A percentile compares a stretch with the other conserved stretches of the same genome.
Evolutionary conservation across 2,329 filamentous ascomycete genomes (phyloP).

Genomic region (Xylaria sp.): DNA sequence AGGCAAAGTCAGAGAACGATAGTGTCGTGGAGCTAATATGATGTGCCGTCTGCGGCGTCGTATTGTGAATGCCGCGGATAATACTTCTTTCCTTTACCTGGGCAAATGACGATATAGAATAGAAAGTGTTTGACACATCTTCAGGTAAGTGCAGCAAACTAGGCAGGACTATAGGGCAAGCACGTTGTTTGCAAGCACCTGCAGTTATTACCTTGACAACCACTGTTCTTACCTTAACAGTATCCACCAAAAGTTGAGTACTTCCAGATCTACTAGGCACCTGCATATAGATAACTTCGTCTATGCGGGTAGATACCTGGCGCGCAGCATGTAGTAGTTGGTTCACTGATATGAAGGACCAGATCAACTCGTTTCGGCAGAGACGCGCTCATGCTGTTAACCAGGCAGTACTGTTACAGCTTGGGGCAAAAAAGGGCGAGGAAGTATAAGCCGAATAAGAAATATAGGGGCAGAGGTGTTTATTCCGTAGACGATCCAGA

Average conservation of each 20-base stretch:
- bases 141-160: background rate
- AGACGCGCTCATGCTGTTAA: background rate
- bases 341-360: background rate
- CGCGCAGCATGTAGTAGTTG: background rate
- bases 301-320: background rate
- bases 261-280: background rate
- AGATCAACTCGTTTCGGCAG: background rate
- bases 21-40: background rate
- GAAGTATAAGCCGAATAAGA: background rate
- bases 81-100: background rate
- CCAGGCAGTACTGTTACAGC: too few species aligned
- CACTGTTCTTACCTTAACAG: background rate
- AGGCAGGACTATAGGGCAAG: background rate
- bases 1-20: background rate
- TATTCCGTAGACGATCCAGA: too few species aligned
- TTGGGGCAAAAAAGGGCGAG: too few species aligned
- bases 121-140: background rate
- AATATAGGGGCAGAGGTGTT: background rate
- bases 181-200: background rate
- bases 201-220: background rate
- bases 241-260: background rate
- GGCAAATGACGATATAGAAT: background rate
- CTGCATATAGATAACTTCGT: too few species aligned
- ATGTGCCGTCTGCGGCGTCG: background rate
- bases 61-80: background rate